Conservation (phyloP, 352 stramenopile species). For the Phytophthora sp. region DNA sequence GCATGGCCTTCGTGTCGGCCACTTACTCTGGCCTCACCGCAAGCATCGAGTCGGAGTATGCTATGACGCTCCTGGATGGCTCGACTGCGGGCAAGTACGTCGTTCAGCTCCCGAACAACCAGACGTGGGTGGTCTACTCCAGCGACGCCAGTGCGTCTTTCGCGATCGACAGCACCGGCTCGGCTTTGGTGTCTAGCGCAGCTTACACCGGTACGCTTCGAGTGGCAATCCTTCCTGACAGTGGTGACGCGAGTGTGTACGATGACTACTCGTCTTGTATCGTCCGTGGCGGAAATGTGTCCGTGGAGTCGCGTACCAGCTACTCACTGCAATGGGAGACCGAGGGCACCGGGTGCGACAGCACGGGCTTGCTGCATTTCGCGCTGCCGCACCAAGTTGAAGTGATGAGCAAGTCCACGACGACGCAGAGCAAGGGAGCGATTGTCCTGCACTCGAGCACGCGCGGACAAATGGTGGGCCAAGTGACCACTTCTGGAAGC, state of each 20-base stretch:
- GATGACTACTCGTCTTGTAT: constrained; percentile 69
- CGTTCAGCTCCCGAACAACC: constrained; percentile 64
- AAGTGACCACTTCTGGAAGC: constrained; percentile 44
- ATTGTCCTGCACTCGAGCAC: constrained; percentile 64
- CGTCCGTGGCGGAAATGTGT: constrained; percentile 53
- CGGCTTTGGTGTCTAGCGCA: constrained; percentile 44
- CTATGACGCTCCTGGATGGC: constrained; percentile 52
- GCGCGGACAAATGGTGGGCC: constrained; percentile 60
- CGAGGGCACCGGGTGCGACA: constrained; percentile 53
- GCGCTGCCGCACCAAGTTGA: constrained; percentile 71
- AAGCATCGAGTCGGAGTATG: constrained; percentile 50
- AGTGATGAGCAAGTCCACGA: constrained; percentile 31
- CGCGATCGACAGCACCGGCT: constrained; percentile 44
- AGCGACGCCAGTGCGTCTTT: constrained; percentile 48
- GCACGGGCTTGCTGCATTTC: constrained; percentile 68
- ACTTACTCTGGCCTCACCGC: constrained; percentile 67
- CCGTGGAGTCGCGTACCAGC: constrained; percentile 55
- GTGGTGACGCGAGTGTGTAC: constrained; percentile 45
- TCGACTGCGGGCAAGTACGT: constrained; percentile 61
- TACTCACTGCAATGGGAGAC: constrained; percentile 76
- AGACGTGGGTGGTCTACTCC: constrained; percentile 79
- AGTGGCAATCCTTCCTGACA: constrained; percentile 60
- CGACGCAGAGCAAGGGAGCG: constrained; percentile 26
- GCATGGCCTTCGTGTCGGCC: constrained; percentile 79
- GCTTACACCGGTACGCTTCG: constrained; percentile 63